phyloP scores from a whole-genome alignment of 202 grass and related monocot genomes.

The Zoysia matrella region DNA sequence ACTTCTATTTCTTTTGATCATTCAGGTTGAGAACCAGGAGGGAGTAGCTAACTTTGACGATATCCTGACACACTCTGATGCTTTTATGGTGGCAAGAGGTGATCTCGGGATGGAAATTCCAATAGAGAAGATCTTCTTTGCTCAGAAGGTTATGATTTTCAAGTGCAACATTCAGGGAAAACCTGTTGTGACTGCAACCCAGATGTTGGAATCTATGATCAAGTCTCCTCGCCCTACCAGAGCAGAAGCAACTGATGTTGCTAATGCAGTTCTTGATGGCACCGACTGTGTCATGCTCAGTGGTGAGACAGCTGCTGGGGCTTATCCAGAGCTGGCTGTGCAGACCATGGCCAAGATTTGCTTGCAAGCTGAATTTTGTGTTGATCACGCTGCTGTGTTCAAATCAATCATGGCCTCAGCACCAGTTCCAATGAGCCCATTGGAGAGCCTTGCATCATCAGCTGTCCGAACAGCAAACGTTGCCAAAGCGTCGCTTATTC shows the following conservation, averaged over 20 bases:
- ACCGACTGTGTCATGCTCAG: constrained; percentile 92
- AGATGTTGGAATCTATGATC: too few species aligned
- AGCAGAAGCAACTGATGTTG: not conserved
- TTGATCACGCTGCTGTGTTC: constrained; percentile 73
- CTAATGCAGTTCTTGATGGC: constrained; percentile 87
- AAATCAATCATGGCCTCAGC: constrained; percentile 75
- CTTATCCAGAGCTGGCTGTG: constrained; percentile 82
- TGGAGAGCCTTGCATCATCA: constrained; percentile 90
- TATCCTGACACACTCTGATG: constrained; percentile 82
- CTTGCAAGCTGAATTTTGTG: constrained; percentile 71
- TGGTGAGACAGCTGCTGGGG: constrained; percentile 80
- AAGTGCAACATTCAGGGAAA: constrained; percentile 90
- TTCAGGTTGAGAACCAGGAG: constrained; percentile 94
- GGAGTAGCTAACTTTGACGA: constrained; percentile 89
- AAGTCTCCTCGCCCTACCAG: too few species aligned
- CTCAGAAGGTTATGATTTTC: constrained; percentile 96
- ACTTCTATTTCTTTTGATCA: constrained; percentile 4
- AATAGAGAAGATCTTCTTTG: constrained; percentile 89
- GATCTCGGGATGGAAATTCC: constrained; percentile 97
- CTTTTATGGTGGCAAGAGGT: constrained; percentile 92
- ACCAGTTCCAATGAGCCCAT: constrained; percentile 78
- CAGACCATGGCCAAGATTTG: constrained; percentile 92
- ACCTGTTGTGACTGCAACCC: not conserved
- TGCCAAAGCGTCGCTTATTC: constrained; percentile 71
- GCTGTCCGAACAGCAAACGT: constrained; percentile 84